phyloP scores from a whole-genome alignment of 495 filamentous ascomycete genomes.

The Astrocystis sublimbata region DNA sequence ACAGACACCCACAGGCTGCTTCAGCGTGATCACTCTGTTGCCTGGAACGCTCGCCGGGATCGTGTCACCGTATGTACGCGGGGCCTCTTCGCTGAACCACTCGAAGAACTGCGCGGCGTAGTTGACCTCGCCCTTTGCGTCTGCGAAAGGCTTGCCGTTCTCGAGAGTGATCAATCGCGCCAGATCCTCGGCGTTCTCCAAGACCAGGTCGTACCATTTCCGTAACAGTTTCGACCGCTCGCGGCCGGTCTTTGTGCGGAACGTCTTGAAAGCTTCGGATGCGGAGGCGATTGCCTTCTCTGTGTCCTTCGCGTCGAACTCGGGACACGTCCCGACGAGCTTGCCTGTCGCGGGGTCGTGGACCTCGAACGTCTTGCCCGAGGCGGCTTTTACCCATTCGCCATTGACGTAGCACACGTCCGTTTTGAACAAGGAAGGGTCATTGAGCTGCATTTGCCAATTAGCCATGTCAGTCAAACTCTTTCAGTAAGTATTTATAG shows the following conservation, averaged over 20 bases:
- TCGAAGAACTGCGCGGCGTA: slow-evolving; percentile 80
- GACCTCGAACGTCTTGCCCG: slow-evolving; percentile 79
- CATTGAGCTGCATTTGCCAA: slow-evolving; percentile 64
- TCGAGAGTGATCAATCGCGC: slow-evolving; percentile 87
- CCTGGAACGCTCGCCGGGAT: slow-evolving; percentile 69
- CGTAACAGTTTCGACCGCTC: slow-evolving; percentile 80
- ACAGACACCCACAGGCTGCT: slow-evolving; percentile 90
- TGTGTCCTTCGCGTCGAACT: slow-evolving; percentile 74
- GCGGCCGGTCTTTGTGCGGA: slow-evolving; percentile 73
- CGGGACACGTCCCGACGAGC: slow-evolving; percentile 78
- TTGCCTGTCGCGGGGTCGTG: slow-evolving; percentile 78
- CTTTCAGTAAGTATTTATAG: background rate
- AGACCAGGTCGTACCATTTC: slow-evolving; percentile 87
- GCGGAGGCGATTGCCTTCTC: slow-evolving; percentile 77
- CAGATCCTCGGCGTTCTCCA: slow-evolving; percentile 84
- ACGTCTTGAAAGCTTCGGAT: slow-evolving; percentile 70
- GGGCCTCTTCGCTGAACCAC: slow-evolving; percentile 80
- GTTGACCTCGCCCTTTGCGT: slow-evolving; percentile 71
- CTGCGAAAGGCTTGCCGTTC: slow-evolving; percentile 73
- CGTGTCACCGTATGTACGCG: slow-evolving; percentile 70
- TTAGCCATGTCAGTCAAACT: slow-evolving; percentile 6
- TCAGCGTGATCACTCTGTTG: slow-evolving; percentile 76
- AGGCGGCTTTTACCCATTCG: slow-evolving; percentile 74
- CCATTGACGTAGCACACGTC: slow-evolving; percentile 83
- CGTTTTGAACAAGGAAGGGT: slow-evolving; percentile 75